Conservation (phyloP, 2,329 filamentous ascomycete species). For the Fusarium lyarnte region DNA sequence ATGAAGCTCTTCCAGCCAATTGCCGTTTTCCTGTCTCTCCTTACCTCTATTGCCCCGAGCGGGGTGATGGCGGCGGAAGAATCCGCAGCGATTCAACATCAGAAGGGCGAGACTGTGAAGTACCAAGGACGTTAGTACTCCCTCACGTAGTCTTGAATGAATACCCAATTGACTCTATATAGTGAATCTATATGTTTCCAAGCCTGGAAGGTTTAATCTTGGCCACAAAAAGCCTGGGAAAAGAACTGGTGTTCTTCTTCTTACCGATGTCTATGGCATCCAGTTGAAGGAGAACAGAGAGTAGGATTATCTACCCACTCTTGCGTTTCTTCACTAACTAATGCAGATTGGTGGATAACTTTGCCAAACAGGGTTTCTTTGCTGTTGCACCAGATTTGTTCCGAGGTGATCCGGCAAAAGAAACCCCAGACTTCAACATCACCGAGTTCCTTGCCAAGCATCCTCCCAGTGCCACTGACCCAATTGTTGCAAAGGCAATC, state of each 20-base stretch:
- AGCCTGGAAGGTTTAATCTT: neutral
- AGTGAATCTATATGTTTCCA: conserved; percentile 22
- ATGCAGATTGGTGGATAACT: conserved; percentile 19
- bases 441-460: conserved; percentile 20
- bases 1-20: conserved; percentile 18
- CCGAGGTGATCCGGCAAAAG: neutral
- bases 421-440: neutral
- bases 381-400: conserved; percentile 18
- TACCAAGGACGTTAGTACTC: conserved; percentile 12
- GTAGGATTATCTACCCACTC: neutral
- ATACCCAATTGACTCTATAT: neutral
- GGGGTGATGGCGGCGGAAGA: conserved; percentile 2
- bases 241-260: conserved; percentile 11
- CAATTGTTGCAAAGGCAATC: conserved; percentile 22
- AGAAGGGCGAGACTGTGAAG: neutral
- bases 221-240: conserved; percentile 1
- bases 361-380: conserved; percentile 25
- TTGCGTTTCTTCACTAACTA: neutral
- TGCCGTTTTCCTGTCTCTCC: neutral
- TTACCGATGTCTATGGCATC: conserved; percentile 29
- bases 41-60: neutral
- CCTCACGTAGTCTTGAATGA: fast-evolving
- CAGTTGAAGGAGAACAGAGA: conserved; percentile 9
- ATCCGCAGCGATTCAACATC: neutral
- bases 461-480: conserved; percentile 12